Base-by-base conservation (phyloP, 176 grass and related monocot species). In the Phragmites australis region DNA sequence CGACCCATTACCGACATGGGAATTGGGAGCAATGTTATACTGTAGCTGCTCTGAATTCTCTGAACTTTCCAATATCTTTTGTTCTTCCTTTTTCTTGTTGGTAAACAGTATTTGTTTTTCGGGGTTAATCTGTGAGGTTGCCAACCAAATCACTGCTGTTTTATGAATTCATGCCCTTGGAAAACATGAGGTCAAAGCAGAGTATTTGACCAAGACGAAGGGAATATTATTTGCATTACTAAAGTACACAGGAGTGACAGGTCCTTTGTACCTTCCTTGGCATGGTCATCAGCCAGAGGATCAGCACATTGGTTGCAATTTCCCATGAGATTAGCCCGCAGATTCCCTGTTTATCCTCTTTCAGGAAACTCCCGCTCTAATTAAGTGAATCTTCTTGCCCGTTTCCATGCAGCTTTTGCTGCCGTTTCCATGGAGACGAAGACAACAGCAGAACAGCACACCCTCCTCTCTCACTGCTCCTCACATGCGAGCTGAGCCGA, bases 271-370 rank as follows among this genome's bases (percentile, higher is more conserved):
- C 45, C 34, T 2, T 46, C 48, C 19, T 45, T 11, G 46, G 74
- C 42, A 72, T 18, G 30, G 12, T 68, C 39, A 57, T 0, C 12
- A 9, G 68, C 9, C 7, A 42, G 15, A 4, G 16, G n/a, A 21
- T 40, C 15, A 1, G 40, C 77, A 13, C 40, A 27, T 13, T 48
- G 65, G 23, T 41, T 34, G 3, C 4, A 22, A 50, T 2, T 39
- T 23, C 79, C 67, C 53, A 82, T 72, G 42, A 8, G 42, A 74
- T 83, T 83, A 41, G 12, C 52, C 70, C 81, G 77, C 49, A 67
- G 47, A 48, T 42, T 81, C 22, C 40, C 2, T 75, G 59, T 65
- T 44, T 65, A 64, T 41, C 18, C 14, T 2, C 19, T 65, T 10
- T 29, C 11, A 29, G 49, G 48, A 13, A 44, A 42, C 31, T 49